phyloP scores from a whole-genome alignment of 2,329 filamentous ascomycete species.

The Botrytis aclada region DNA sequence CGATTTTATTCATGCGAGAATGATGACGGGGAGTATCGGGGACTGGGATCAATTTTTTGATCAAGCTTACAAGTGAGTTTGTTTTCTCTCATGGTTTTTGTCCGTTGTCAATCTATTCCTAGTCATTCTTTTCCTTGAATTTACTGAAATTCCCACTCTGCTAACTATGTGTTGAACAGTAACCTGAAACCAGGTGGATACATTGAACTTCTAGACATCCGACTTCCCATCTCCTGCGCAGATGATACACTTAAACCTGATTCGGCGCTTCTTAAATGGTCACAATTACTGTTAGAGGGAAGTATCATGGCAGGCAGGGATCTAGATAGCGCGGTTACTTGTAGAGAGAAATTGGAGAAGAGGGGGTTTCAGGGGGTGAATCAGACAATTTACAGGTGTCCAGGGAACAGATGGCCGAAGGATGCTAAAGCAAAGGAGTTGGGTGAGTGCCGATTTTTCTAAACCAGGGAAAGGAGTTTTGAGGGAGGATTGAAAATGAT shows the following conservation, averaged over 20 bases:
- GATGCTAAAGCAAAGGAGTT: constrained; percentile 44
- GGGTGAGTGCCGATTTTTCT: constrained; percentile 41
- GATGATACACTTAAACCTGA: constrained; percentile 3
- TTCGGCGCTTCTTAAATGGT: constrained; percentile 4
- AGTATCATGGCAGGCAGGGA: background rate
- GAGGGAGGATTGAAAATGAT: background rate
- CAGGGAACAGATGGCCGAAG: constrained; percentile 13
- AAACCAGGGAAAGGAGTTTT: background rate
- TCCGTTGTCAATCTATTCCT: too few relatives aligned
- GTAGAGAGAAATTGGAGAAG: constrained; percentile 24
- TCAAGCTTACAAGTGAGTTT: constrained; percentile 13
- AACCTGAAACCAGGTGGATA: constrained; percentile 14
- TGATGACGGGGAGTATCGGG: constrained; percentile 14
- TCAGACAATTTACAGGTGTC: constrained; percentile 29
- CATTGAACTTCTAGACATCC: constrained; percentile 8
- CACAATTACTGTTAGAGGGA: constrained; percentile 9
- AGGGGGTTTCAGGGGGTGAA: constrained; percentile 37
- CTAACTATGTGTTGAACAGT: background rate
- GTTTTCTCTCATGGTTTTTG: background rate
- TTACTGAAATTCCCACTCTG: background rate
- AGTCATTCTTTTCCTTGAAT: too few relatives aligned
- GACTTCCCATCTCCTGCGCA: background rate
- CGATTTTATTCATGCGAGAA: constrained; percentile 25
- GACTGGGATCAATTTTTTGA: constrained; percentile 16
- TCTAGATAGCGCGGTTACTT: background rate